A percentile compares a stretch with the other conserved stretches of the same genome.
Evolutionary conservation across 805 yeast genomes (phyloP).

Genomic region (Schizosaccharomyces lindneri): DNA sequence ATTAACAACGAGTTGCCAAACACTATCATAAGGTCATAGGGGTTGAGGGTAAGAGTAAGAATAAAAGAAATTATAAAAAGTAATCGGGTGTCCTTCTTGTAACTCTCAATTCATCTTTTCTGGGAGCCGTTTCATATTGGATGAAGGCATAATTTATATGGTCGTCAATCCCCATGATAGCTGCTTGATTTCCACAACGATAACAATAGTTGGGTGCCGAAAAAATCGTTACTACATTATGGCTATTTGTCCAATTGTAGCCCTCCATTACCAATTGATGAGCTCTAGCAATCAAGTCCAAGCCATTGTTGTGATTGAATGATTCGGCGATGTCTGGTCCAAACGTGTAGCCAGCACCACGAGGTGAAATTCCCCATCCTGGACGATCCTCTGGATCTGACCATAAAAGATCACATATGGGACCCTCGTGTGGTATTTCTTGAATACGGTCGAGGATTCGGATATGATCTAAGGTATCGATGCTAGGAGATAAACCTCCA

Average conservation of each 20-base stretch:
- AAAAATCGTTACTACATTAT: slow-evolving; percentile 85
- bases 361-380: slow-evolving; percentile 70
- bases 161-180: slow-evolving; percentile 61
- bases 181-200: slow-evolving; percentile 89
- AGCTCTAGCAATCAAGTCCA: slow-evolving; percentile 74
- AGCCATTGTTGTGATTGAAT: slow-evolving; percentile 47
- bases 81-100: slow-evolving; percentile 74
- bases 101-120: slow-evolving; percentile 95
- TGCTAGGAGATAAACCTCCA: slow-evolving; percentile 80
- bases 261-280: slow-evolving; percentile 97
- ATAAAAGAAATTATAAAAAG: neutral
- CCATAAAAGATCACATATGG: slow-evolving; percentile 93
- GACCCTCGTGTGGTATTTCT: slow-evolving; percentile 95
- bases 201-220: slow-evolving; percentile 94
- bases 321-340: slow-evolving; percentile 59
- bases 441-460: slow-evolving; percentile 67
- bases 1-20: too few relatives aligned
- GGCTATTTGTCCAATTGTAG: slow-evolving; percentile 73
- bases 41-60: neutral
- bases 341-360: slow-evolving; percentile 90
- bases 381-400: slow-evolving; percentile 27
- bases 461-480: slow-evolving; percentile 53
- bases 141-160: slow-evolving; percentile 18
- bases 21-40: neutral
- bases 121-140: slow-evolving; percentile 86